Evolutionary conservation across 2,329 filamentous ascomycete species (phyloP).

Genomic region (Chrysoporthe puriensis): DNA sequence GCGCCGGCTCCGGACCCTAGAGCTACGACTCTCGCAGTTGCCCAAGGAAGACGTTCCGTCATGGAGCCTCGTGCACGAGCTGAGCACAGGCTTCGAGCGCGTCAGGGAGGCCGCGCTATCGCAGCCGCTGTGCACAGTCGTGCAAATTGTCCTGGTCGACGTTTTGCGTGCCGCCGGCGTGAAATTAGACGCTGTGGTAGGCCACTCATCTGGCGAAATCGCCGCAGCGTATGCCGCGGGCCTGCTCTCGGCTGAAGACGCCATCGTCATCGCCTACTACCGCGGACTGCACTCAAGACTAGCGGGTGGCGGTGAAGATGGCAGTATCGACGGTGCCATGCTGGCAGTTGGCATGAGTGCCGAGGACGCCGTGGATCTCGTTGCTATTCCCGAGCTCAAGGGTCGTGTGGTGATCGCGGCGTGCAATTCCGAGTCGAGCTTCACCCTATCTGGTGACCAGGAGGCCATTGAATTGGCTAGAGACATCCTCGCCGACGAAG

Average conservation of each 20-base stretch:
- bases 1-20: not conserved
- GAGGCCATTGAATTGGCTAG: constrained; percentile 32
- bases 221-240: constrained; percentile 15
- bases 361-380: constrained; percentile 30
- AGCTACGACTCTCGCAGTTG: not conserved
- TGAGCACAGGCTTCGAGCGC: not conserved
- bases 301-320: not conserved
- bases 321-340: constrained; percentile 8
- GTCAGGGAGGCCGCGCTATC: constrained; percentile 18
- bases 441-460: constrained; percentile 35
- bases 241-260: constrained; percentile 23
- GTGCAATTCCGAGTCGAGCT: constrained; percentile 35
- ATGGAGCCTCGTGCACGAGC: no score
- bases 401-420: constrained; percentile 34
- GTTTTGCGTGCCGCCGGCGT: constrained; percentile 35
- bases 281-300: constrained; percentile 21
- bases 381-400: constrained; percentile 20
- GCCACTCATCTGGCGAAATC: constrained; percentile 35
- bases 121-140: constrained; percentile 40
- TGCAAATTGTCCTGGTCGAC: constrained; percentile 44
- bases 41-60: no score
- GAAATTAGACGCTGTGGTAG: constrained; percentile 33
- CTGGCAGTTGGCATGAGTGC: constrained; percentile 25
- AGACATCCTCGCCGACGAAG: constrained; percentile 34
- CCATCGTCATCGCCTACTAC: constrained; percentile 34